phyloP scores from a whole-genome alignment of 1,139 yeast species.

The Hansenula lynferdii region DNA sequence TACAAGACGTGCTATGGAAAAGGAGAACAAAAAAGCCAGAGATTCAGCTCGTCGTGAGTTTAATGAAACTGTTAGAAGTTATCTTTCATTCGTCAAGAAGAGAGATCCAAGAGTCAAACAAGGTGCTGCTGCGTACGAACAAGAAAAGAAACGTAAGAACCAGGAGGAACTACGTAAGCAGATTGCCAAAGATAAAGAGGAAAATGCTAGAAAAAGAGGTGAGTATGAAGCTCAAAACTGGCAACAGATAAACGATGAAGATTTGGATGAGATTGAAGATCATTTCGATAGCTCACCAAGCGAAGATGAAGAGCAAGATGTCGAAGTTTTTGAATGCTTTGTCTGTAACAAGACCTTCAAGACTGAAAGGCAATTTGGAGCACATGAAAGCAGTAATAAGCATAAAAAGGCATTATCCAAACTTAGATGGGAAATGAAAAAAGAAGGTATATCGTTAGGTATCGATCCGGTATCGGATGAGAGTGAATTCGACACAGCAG shows the following conservation, averaged over 20 bases:
- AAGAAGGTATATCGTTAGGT: constrained; percentile 78
- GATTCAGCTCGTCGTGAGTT: constrained; percentile 78
- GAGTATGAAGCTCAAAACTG: constrained; percentile 72
- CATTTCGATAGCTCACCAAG: constrained; percentile 31
- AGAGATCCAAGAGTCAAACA: constrained; percentile 75
- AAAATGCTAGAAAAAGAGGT: constrained; percentile 30
- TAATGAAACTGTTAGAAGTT: constrained; percentile 74
- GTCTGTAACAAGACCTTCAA: constrained; percentile 83
- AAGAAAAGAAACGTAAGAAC: constrained; percentile 43
- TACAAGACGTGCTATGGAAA: constrained; percentile 84
- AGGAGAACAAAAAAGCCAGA: constrained; percentile 78
- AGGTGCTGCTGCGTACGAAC: constrained; percentile 52
- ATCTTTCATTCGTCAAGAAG: constrained; percentile 67
- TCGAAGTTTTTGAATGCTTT: constrained; percentile 66
- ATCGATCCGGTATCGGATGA: constrained; percentile 39
- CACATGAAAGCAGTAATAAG: constrained; percentile 74
- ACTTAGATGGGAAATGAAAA: constrained; percentile 72
- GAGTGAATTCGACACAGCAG: constrained; percentile 32
- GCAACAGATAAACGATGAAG: constrained; percentile 65
- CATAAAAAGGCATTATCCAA: constrained; percentile 67
- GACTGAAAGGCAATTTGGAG: constrained; percentile 68
- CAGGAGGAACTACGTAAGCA: constrained; percentile 53
- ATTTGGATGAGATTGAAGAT: constrained; percentile 58
- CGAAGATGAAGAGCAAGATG: constrained; percentile 33
- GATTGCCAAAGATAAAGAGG: constrained; percentile 43